Evolutionary conservation across 495 filamentous ascomycete species (phyloP).

Genomic region (Lichina pygmaea): DNA sequence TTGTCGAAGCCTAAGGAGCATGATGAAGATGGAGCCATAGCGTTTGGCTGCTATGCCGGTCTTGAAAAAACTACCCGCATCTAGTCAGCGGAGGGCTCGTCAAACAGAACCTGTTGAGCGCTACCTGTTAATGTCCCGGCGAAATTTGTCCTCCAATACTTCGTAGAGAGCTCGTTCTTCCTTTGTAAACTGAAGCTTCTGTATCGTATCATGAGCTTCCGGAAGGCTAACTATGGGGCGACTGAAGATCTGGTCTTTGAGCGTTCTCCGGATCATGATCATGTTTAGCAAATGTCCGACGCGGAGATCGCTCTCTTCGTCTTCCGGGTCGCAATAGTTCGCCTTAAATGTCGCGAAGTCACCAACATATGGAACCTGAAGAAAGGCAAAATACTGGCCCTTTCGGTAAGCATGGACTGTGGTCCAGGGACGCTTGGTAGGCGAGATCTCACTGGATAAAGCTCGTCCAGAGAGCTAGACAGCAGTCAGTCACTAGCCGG

Average conservation of each 20-base stretch:
- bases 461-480: slow-evolving; percentile 21
- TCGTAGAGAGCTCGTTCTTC: slow-evolving; percentile 2
- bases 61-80: slow-evolving; percentile 1
- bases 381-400: slow-evolving; percentile 25
- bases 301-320: slow-evolving; percentile 11
- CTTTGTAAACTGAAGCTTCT: slow-evolving; percentile 1
- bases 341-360: slow-evolving; percentile 17
- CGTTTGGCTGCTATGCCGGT: background rate
- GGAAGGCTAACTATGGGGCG: slow-evolving; percentile 29
- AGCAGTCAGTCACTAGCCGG: slow-evolving; percentile 13
- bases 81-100: background rate
- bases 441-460: slow-evolving; percentile 16
- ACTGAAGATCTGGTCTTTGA: slow-evolving; percentile 23
- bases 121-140: background rate
- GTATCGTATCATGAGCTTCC: slow-evolving; percentile 6
- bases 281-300: slow-evolving; percentile 15
- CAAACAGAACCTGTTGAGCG: background rate
- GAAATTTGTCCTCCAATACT: slow-evolving; percentile 2
- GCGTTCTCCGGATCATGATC: slow-evolving; percentile 26
- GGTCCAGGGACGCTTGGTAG: background rate
- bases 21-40: slow-evolving; percentile 2
- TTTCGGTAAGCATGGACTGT: background rate
- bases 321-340: slow-evolving; percentile 17
- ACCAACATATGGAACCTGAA: slow-evolving; percentile 19
- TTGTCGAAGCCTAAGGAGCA: slow-evolving; percentile 2